These are phyloP conservation scores for Umbelopsis vinacea DNA, from an alignment of 192 early-diverging fungal species.

Conservation along the genomic window DNA sequence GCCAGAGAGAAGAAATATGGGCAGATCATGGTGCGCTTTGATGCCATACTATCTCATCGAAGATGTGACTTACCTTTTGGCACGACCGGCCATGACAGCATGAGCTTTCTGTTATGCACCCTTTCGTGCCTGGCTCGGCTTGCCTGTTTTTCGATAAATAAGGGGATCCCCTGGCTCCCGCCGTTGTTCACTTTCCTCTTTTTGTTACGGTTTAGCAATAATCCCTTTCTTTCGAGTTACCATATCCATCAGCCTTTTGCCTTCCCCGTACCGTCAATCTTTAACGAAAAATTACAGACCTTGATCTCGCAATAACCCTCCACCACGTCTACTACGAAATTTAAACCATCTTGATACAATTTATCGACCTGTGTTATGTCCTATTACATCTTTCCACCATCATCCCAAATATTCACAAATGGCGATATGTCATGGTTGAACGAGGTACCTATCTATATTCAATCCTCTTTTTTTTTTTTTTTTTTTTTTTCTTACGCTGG, in stretches of 20 bases:
- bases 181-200: constrained; percentile 1
- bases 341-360: neutral
- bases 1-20: constrained; percentile 2
- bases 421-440: constrained; percentile 12
- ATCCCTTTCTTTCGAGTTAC: neutral
- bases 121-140: neutral
- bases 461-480: neutral
- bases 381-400: constrained; percentile 6
- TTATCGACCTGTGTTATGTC: neutral
- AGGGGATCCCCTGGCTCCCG: constrained; percentile 15
- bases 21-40: neutral
- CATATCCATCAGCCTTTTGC: neutral
- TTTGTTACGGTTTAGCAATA: neutral
- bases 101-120: neutral
- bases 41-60: neutral
- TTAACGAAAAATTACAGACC: too few species aligned
- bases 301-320: too few species aligned
- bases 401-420: constrained; percentile 9
- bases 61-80: neutral
- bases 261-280: too few species aligned
- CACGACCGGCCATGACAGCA: neutral
- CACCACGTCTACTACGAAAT: neutral
- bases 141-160: constrained; percentile 15
- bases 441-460: neutral
- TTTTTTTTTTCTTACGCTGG: neutral